Evolutionary conservation across 2,329 filamentous ascomycete species (phyloP).

Genomic region (Hypoxylon sp.): DNA sequence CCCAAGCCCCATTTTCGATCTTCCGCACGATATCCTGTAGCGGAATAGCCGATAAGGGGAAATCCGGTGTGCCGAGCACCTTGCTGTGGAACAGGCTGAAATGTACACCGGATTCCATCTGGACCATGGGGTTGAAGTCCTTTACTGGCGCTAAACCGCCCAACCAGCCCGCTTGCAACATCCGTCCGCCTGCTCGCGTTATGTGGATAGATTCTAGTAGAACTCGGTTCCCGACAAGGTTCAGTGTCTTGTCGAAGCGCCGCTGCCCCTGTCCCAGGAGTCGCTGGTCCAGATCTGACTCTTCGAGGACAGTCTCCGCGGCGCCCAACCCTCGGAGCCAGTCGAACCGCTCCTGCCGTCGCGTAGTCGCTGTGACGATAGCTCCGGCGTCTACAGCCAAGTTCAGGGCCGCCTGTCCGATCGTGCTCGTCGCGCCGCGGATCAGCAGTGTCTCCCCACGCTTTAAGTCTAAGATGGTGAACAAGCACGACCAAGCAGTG

Average conservation of each 20-base stretch:
- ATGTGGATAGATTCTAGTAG: conserved; percentile 58
- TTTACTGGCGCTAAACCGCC: conserved; percentile 58
- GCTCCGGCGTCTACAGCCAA: conserved; percentile 53
- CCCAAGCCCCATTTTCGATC: conserved; percentile 55
- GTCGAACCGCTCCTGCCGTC: conserved; percentile 50
- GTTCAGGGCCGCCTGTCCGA: conserved; percentile 58
- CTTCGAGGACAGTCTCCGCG: conserved; percentile 26
- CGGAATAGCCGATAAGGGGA: conserved; percentile 58
- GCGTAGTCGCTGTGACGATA: conserved; percentile 58
- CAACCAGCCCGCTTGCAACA: conserved; percentile 58
- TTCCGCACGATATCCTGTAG: conserved; percentile 57
- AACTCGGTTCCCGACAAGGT: conserved; percentile 58
- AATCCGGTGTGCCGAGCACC: conserved; percentile 55
- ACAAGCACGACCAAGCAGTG: conserved; percentile 59
- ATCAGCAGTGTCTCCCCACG: conserved; percentile 57
- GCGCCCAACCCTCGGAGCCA: conserved; percentile 31
- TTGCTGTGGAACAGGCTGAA: conserved; percentile 62
- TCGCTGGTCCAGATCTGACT: conserved; percentile 10
- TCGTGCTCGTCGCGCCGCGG: conserved; percentile 58
- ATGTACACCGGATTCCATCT: conserved; percentile 63
- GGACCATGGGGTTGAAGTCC: conserved; percentile 60
- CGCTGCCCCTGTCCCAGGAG: conserved; percentile 6
- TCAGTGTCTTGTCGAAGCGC: conserved; percentile 58
- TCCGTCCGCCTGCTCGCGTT: conserved; percentile 54
- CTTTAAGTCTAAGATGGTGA: conserved; percentile 55